These are phyloP conservation scores for Pochonia chlamydosporia DNA, from an alignment of 2,329 filamentous ascomycete genomes.

Conservation along the genomic window DNA sequence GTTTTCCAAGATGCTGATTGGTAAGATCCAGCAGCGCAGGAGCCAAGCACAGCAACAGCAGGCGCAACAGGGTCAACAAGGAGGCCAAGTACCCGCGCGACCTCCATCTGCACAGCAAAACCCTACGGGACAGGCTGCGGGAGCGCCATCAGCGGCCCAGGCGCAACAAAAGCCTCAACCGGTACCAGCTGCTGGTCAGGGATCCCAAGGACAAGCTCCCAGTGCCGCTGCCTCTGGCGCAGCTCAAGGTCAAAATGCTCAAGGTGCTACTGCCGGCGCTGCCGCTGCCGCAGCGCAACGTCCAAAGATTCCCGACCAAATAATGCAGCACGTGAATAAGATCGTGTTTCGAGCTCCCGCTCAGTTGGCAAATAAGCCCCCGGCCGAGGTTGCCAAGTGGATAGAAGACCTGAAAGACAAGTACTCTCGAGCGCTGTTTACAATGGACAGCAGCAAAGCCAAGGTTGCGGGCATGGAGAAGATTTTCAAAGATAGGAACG, in stretches of 20 bases:
- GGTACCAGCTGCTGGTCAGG: constrained; percentile 4
- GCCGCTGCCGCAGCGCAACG: constrained; percentile 15
- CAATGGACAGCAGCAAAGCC: constrained; percentile 41
- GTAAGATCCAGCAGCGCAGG: constrained; percentile 41
- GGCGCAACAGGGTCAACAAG: constrained; percentile 16
- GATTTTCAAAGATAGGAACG: constrained; percentile 33
- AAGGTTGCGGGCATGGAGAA: constrained; percentile 37
- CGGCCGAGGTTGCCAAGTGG: constrained; percentile 42
- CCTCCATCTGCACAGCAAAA: constrained; percentile 14
- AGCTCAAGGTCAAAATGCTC: constrained; percentile 16
- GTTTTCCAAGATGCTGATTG: constrained; percentile 52
- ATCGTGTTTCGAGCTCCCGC: constrained; percentile 41
- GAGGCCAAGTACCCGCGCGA: constrained; percentile 14
- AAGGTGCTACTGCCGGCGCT: constrained; percentile 3
- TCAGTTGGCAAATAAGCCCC: constrained; percentile 34
- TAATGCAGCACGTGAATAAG: constrained; percentile 41
- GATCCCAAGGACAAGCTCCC: background rate
- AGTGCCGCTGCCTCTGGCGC: constrained; percentile 8
- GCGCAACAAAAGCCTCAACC: constrained; percentile 9
- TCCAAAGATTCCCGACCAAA: constrained; percentile 33
- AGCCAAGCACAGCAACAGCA: constrained; percentile 28
- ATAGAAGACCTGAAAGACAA: constrained; percentile 39
- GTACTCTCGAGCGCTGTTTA: constrained; percentile 41
- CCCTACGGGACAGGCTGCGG: constrained; percentile 11
- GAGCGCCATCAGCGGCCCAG: constrained; percentile 14